Percentiles rank a stretch among this genome's conserved stretches.
Conservation (phyloP, 192 early-diverging fungal species). For the Coemansia aciculifera region DNA sequence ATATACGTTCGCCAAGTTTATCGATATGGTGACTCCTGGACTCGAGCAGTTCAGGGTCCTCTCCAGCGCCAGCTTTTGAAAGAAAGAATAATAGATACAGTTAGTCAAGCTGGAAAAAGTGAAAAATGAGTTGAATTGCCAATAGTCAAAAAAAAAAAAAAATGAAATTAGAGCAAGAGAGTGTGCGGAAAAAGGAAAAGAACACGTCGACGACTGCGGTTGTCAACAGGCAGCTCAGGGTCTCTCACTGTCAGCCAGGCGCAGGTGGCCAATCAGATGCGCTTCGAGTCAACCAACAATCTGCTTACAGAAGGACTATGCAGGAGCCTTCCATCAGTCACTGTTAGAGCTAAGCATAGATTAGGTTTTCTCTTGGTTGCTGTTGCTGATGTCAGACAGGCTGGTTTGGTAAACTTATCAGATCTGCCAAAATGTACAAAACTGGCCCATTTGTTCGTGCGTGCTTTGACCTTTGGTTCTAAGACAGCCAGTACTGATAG, state of each 20-base stretch:
- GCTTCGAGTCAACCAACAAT: not conserved
- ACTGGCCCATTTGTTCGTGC: not conserved
- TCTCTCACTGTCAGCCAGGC: not conserved
- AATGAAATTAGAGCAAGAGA: not conserved
- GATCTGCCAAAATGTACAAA: not conserved
- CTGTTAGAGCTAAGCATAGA: not conserved
- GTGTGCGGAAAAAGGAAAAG: not conserved
- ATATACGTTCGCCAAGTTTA: conserved; percentile 27
- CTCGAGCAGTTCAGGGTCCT: not conserved
- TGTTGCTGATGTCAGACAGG: not conserved
- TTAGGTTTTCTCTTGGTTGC: too few species aligned
- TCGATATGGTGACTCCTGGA: not conserved
- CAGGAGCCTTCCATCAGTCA: not conserved
- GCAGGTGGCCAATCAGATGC: not conserved
- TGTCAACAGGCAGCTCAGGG: not conserved
- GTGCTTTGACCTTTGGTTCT: not conserved
- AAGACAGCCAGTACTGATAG: not conserved
- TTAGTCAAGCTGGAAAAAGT: not conserved
- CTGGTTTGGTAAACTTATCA: not conserved
- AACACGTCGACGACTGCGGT: not conserved
- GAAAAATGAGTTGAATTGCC: not conserved
- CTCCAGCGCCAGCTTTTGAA: not conserved
- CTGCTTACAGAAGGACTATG: not conserved
- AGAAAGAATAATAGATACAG: not conserved
- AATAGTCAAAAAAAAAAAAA: not conserved